These are phyloP conservation scores for Pichia gijzeniarum DNA, from an alignment of 805 yeast species.

Conservation along the genomic window DNA sequence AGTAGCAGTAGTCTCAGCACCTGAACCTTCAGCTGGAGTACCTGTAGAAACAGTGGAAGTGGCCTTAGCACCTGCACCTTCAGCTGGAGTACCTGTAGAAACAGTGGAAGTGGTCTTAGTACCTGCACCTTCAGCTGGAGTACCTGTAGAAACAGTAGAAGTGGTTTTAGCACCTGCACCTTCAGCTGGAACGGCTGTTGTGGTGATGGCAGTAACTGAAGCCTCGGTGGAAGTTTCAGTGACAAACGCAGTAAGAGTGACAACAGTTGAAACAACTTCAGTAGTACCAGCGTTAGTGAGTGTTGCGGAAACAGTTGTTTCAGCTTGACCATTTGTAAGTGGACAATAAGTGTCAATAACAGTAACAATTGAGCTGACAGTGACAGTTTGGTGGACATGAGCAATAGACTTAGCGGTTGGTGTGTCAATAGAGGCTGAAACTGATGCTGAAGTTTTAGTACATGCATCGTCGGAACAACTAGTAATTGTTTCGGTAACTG, in stretches of 20 bases:
- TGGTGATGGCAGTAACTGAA: not conserved
- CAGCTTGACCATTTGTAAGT: not conserved
- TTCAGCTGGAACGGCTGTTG: conserved; percentile 3
- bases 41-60: too few species aligned
- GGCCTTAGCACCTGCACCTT: conserved; percentile 2
- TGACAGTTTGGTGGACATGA: conserved; percentile 2
- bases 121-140: not conserved
- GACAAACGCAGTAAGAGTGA: not conserved
- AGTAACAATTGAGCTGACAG: conserved; percentile 1
- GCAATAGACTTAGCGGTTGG: conserved; percentile 1
- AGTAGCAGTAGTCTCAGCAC: not conserved
- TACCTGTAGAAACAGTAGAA: too few species aligned
- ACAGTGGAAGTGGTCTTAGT: too few species aligned
- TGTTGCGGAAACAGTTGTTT: not conserved
- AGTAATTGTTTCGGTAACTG: conserved; percentile 20
- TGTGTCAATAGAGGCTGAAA: not conserved
- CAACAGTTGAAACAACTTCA: conserved; percentile 1
- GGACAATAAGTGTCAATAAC: conserved; percentile 3
- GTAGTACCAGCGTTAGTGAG: conserved; percentile 1
- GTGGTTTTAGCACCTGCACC: too few species aligned
- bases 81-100: conserved; percentile 1
- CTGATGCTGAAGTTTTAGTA: too few species aligned
- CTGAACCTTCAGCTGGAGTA: conserved; percentile 2
- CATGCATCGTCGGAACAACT: conserved; percentile 3
- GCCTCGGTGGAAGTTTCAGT: not conserved